Evolutionary conservation across 2,329 filamentous ascomycete species (phyloP).

Genomic region (Epichloe sibirici): DNA sequence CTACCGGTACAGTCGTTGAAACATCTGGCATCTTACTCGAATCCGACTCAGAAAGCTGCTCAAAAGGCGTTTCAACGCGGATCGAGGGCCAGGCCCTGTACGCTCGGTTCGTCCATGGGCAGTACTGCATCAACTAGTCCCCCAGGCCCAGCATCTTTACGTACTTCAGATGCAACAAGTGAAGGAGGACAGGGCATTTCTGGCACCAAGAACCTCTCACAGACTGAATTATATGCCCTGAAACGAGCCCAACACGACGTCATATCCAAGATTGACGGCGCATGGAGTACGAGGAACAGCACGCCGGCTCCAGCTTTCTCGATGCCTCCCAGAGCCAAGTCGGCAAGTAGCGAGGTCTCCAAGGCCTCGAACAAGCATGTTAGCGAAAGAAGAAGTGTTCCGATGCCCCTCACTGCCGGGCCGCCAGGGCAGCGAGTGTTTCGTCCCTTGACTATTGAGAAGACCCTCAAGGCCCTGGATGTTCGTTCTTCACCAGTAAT

Average conservation of each 20-base stretch:
- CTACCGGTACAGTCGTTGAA: conserved; percentile 36
- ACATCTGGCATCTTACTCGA: conserved; percentile 43
- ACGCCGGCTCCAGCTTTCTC: not conserved
- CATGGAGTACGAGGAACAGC: not conserved
- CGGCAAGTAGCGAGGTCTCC: not conserved
- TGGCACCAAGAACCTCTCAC: not conserved
- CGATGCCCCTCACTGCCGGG: conserved; percentile 40
- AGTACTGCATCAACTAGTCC: conserved; percentile 1
- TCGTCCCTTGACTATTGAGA: conserved; percentile 31
- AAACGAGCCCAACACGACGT: conserved; percentile 1
- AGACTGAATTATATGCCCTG: not conserved
- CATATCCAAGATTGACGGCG: conserved; percentile 1
- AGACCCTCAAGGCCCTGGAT: conserved; percentile 20
- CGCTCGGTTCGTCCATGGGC: conserved; percentile 1
- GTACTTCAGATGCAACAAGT: not conserved
- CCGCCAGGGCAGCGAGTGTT: conserved; percentile 41
- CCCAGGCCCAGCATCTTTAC: not conserved
- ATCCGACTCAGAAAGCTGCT: conserved; percentile 40
- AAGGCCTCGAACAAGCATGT: conserved; percentile 12
- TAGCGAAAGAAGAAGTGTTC: conserved; percentile 26
- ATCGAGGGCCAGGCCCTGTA: conserved; percentile 12
- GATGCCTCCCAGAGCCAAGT: not conserved
- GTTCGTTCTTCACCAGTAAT: conserved; percentile 2
- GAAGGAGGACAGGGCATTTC: not conserved
- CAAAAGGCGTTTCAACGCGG: conserved; percentile 31